A percentile compares a stretch with the other conserved stretches of the same genome.
Evolutionary conservation across 208 protist genomes (phyloP).

Genomic region (Leishmania mexicana): DNA sequence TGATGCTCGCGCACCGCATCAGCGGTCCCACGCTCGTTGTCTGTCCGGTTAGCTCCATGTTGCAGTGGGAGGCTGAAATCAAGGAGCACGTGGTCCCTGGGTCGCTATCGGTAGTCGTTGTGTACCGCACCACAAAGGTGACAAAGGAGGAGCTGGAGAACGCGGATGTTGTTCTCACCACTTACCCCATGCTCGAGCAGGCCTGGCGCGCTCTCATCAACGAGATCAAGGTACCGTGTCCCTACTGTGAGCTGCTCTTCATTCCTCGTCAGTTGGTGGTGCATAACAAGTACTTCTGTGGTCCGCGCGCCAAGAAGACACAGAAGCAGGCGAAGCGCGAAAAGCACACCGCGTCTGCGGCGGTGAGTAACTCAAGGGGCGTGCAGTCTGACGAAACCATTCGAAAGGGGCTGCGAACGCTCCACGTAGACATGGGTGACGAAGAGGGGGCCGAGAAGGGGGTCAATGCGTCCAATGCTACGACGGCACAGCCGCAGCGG

Average conservation of each 20-base stretch:
- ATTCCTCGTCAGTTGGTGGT: constrained; percentile 87
- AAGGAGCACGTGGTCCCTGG: constrained; percentile 70
- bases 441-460: constrained; percentile 9
- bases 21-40: constrained; percentile 89
- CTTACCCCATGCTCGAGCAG: constrained; percentile 93
- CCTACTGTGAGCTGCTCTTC: constrained; percentile 90
- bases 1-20: constrained; percentile 79
- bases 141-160: constrained; percentile 70
- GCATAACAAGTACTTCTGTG: constrained; percentile 96
- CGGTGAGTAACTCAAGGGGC: constrained; percentile 14
- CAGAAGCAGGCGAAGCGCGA: constrained; percentile 86
- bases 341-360: constrained; percentile 32
- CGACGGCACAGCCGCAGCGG: neutral
- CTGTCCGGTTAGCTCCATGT: constrained; percentile 91
- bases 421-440: constrained; percentile 69
- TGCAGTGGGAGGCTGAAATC: constrained; percentile 93
- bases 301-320: constrained; percentile 83
- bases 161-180: constrained; percentile 95
- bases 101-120: constrained; percentile 75
- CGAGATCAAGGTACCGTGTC: constrained; percentile 85
- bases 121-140: constrained; percentile 62
- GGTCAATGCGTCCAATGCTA: neutral
- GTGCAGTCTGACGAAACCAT: constrained; percentile 80
- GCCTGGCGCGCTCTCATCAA: constrained; percentile 86
- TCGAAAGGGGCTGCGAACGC: constrained; percentile 75